These are phyloP conservation scores for Coemansia sp. DNA, from an alignment of 192 early-diverging fungal genomes.

Conservation along the genomic window DNA sequence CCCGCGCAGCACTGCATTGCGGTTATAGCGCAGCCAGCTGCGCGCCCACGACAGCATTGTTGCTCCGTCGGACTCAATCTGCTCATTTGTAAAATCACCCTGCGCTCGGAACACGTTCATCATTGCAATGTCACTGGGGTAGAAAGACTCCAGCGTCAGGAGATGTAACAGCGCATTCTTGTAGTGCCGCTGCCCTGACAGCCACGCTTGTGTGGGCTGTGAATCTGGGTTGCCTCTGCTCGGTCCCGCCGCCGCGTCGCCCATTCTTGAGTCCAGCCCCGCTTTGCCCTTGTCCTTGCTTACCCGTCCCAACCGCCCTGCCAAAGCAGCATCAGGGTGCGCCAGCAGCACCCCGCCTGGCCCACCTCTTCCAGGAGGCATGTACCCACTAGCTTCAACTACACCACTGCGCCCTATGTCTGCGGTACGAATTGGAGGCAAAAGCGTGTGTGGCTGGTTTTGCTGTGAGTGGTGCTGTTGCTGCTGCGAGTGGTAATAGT, in stretches of 20 bases:
- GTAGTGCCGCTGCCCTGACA: conserved; percentile 40
- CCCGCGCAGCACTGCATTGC: conserved; percentile 46
- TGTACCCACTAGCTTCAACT: neutral
- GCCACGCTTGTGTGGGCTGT: conserved; percentile 35
- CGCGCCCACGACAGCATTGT: conserved; percentile 54
- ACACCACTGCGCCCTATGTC: conserved; percentile 5
- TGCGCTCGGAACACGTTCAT: conserved; percentile 39
- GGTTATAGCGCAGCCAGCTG: conserved; percentile 53
- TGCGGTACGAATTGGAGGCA: conserved; percentile 33
- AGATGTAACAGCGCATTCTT: conserved; percentile 43
- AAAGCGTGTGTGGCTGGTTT: conserved; percentile 6
- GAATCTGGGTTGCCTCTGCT: conserved; percentile 25
- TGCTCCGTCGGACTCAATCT: conserved; percentile 32
- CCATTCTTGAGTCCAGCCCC: neutral
- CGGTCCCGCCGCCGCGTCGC: neutral
- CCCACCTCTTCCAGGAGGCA: neutral
- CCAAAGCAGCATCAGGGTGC: conserved; percentile 7
- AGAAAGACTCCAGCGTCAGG: conserved; percentile 53
- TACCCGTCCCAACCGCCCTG: neutral
- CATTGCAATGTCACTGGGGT: conserved; percentile 53
- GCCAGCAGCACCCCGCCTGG: conserved; percentile 18
- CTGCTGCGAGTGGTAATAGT: conserved; percentile 13
- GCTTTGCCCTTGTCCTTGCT: conserved; percentile 19
- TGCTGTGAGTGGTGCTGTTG: conserved; percentile 21
- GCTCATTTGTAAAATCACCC: conserved; percentile 42